Evolutionary conservation across 2,329 filamentous ascomycete species (phyloP).

Genomic region (Coleophoma eucalyptorum): DNA sequence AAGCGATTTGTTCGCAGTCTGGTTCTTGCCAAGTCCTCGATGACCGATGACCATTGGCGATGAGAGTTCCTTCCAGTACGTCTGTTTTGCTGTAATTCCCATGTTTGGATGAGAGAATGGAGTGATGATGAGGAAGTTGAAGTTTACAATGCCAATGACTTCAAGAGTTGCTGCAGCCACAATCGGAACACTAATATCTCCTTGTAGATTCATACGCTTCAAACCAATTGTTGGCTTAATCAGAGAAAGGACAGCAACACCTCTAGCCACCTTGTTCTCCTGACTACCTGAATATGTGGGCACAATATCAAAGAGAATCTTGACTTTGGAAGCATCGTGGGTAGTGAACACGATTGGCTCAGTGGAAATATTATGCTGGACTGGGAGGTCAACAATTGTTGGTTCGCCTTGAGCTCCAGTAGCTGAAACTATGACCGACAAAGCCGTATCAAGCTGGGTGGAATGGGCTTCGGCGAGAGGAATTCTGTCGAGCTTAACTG

Average conservation of each 20-base stretch:
- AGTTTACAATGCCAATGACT: slow-evolving; percentile 91
- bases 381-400: slow-evolving; percentile 84
- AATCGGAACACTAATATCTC: slow-evolving; percentile 89
- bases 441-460: slow-evolving; percentile 88
- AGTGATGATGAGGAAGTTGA: slow-evolving; percentile 94
- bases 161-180: slow-evolving; percentile 78
- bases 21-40: slow-evolving; percentile 84
- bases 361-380: slow-evolving; percentile 90
- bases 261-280: slow-evolving; percentile 85
- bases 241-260: slow-evolving; percentile 80
- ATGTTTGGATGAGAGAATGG: slow-evolving; percentile 94
- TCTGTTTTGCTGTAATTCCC: slow-evolving; percentile 84
- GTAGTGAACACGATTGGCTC: slow-evolving; percentile 91
- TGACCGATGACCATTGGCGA: slow-evolving; percentile 79
- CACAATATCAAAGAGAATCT: slow-evolving; percentile 89
- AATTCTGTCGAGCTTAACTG: slow-evolving; percentile 84
- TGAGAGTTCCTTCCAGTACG: slow-evolving; percentile 92
- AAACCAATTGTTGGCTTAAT: slow-evolving; percentile 79
- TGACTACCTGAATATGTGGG: slow-evolving; percentile 91
- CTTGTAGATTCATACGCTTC: slow-evolving; percentile 87
- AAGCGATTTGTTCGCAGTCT: slow-evolving; percentile 75
- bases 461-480: slow-evolving; percentile 84
- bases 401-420: slow-evolving; percentile 81
- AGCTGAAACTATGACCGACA: slow-evolving; percentile 88
- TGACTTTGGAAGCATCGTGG: slow-evolving; percentile 73